Evolutionary conservation across 352 stramenopile genomes (phyloP).

Genomic region (Globisporangium cederbergense): DNA sequence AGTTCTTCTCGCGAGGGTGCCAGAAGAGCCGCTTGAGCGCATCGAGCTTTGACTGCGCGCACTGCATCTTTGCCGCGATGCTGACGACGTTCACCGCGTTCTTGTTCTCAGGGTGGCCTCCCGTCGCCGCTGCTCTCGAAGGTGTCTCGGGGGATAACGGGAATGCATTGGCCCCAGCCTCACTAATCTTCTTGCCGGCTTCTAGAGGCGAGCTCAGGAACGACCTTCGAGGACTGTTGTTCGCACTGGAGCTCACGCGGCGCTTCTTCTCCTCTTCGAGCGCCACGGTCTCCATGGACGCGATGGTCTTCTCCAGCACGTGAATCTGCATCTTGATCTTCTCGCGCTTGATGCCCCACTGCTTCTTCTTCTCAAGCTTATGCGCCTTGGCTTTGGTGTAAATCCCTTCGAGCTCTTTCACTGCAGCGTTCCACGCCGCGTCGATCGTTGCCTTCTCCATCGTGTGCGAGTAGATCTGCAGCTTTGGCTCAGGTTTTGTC

Average conservation of each 20-base stretch:
- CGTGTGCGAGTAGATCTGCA: conserved; percentile 32
- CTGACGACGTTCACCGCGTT: conserved; percentile 52
- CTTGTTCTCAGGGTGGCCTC: conserved; percentile 9
- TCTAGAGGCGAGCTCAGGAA: conserved; percentile 15
- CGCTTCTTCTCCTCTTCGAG: conserved; percentile 45
- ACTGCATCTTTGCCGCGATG: conserved; percentile 48
- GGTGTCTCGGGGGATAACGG: conserved; percentile 10
- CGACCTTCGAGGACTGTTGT: conserved; percentile 21
- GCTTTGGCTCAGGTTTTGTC: not conserved
- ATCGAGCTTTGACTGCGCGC: conserved; percentile 69
- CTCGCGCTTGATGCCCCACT: conserved; percentile 57
- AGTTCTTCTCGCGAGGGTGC: conserved; percentile 69
- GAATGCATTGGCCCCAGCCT: not conserved
- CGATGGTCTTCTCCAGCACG: conserved; percentile 66
- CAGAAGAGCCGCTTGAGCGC: conserved; percentile 62
- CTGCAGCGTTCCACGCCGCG: conserved; percentile 40
- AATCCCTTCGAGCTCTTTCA: conserved; percentile 46
- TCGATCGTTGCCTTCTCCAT: conserved; percentile 61
- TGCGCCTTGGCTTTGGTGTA: conserved; percentile 48
- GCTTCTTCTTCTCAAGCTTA: conserved; percentile 36
- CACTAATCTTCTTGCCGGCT: conserved; percentile 7
- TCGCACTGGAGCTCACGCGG: conserved; percentile 30
- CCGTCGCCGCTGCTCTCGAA: not conserved
- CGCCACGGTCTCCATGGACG: conserved; percentile 56
- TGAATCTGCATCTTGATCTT: conserved; percentile 69